Evolutionary conservation across 306 rosid genomes (phyloP).

Genomic region (Sophora flavescens): DNA sequence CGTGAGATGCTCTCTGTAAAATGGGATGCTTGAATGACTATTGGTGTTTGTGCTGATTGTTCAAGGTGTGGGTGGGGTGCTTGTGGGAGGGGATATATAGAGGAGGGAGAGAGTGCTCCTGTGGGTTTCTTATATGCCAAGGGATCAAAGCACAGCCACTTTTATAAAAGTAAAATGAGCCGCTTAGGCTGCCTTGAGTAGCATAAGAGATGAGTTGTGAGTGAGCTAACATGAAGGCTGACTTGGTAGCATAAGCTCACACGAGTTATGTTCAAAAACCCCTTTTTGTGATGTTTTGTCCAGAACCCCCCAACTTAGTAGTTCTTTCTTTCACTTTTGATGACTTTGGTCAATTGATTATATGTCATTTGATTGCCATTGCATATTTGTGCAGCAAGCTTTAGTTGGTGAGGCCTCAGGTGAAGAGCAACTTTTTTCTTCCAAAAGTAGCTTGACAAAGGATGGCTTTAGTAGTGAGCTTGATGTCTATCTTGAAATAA

Average conservation of each 20-base stretch:
- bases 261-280: background rate
- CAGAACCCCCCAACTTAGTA: background rate
- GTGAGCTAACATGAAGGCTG: constrained; percentile 21
- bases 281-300: too few relatives aligned
- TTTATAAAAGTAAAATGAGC: constrained; percentile 5
- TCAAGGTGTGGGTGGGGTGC: constrained; percentile 26
- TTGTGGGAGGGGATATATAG: background rate
- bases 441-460: constrained; percentile 63
- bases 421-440: constrained; percentile 91
- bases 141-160: constrained; percentile 4
- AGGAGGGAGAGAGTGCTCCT: constrained; percentile 1
- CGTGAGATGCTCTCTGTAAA: constrained; percentile 2
- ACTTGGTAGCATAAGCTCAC: background rate
- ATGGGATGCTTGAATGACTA: background rate
- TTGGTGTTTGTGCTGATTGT: constrained; percentile 11
- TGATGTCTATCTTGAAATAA: constrained; percentile 68
- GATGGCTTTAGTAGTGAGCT: constrained; percentile 66
- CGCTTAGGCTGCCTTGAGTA: constrained; percentile 34
- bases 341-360: constrained; percentile 31
- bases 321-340: constrained; percentile 20
- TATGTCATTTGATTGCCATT: constrained; percentile 35
- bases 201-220: constrained; percentile 25
- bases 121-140: constrained; percentile 9
- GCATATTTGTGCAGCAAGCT: constrained; percentile 75
- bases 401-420: constrained; percentile 90